A percentile compares a stretch with the other conserved stretches of the same genome.
phyloP scores from a whole-genome alignment of 192 early-diverging fungal genomes.

The Entomortierella lignicola region DNA sequence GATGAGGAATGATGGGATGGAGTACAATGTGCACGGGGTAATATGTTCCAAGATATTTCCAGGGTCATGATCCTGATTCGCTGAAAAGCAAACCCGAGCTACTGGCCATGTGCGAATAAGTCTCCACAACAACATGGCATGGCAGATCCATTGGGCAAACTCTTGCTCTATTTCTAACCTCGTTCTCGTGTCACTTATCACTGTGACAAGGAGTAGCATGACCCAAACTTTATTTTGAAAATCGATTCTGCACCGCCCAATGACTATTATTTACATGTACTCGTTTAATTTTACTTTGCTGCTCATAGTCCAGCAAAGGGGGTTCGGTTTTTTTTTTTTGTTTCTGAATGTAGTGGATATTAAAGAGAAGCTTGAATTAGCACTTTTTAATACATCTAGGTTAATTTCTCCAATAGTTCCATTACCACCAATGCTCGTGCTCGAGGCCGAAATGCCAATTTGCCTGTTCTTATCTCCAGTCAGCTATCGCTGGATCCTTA shows the following conservation, averaged over 20 bases:
- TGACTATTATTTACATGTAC: slow-evolving; percentile 1
- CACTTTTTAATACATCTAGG: slow-evolving; percentile 6
- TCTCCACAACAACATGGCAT: slow-evolving; percentile 1
- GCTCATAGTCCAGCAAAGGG: no score
- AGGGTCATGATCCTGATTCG: slow-evolving; percentile 17
- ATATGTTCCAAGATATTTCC: neutral
- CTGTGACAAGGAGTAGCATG: slow-evolving; percentile 8
- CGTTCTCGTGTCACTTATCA: neutral
- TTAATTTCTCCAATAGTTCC: neutral
- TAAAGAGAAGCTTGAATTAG: neutral
- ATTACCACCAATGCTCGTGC: slow-evolving; percentile 15
- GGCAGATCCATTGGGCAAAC: slow-evolving; percentile 24
- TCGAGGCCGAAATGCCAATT: slow-evolving; percentile 44
- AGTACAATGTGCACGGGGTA: neutral
- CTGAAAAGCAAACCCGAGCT: neutral
- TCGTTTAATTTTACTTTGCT: no score
- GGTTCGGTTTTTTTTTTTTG: slow-evolving; percentile 1
- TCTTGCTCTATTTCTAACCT: neutral
- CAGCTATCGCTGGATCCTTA: neutral
- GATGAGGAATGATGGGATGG: no score
- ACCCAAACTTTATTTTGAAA: slow-evolving; percentile 12
- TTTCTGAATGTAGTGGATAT: neutral
- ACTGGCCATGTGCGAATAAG: slow-evolving; percentile 13
- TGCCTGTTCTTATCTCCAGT: slow-evolving; percentile 34
- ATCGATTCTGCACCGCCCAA: slow-evolving; percentile 37